Evolutionary conservation across 768 basidiomycete genomes (phyloP).

Genomic region (Heimioporus sp.): DNA sequence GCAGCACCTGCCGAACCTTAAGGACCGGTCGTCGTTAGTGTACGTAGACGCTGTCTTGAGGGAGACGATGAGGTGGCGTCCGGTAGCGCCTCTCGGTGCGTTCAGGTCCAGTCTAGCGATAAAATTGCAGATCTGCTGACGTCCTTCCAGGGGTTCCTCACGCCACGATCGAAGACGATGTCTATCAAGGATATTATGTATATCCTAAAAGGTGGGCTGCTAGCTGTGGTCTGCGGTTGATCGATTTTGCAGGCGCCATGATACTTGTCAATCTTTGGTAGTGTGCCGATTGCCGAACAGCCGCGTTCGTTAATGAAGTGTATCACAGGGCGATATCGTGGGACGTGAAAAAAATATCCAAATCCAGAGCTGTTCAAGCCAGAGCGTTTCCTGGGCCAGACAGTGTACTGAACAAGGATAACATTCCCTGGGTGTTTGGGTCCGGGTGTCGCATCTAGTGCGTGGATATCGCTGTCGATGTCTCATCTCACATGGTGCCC

Average conservation of each 20-base stretch:
- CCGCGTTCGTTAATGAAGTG: neutral
- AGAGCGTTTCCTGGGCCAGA: slow-evolving; percentile 37
- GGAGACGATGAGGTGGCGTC: slow-evolving; percentile 32
- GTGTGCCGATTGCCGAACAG: neutral
- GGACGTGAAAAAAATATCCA: slow-evolving; percentile 34
- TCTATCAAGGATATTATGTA: slow-evolving; percentile 34
- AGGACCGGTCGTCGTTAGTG: slow-evolving; percentile 26
- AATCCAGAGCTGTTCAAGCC: slow-evolving; percentile 36
- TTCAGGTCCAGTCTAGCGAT: neutral
- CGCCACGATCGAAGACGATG: slow-evolving; percentile 33
- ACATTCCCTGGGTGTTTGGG: slow-evolving; percentile 12
- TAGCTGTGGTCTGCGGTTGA: neutral
- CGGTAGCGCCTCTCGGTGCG: slow-evolving; percentile 25
- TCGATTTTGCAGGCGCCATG: slow-evolving; percentile 4
- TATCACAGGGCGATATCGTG: slow-evolving; percentile 38
- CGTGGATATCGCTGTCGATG: neutral
- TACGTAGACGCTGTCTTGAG: slow-evolving; percentile 34
- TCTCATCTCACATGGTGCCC: neutral
- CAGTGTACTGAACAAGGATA: slow-evolving; percentile 15
- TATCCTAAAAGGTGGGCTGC: slow-evolving; percentile 28
- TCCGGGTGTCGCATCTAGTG: slow-evolving; percentile 23
- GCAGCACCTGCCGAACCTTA: slow-evolving; percentile 30
- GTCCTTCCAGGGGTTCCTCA: slow-evolving; percentile 39
- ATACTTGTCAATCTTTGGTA: slow-evolving; percentile 16
- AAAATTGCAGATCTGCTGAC: neutral